Conservation (phyloP, 2,329 filamentous ascomycete species). For the Mycogone perniciosa region DNA sequence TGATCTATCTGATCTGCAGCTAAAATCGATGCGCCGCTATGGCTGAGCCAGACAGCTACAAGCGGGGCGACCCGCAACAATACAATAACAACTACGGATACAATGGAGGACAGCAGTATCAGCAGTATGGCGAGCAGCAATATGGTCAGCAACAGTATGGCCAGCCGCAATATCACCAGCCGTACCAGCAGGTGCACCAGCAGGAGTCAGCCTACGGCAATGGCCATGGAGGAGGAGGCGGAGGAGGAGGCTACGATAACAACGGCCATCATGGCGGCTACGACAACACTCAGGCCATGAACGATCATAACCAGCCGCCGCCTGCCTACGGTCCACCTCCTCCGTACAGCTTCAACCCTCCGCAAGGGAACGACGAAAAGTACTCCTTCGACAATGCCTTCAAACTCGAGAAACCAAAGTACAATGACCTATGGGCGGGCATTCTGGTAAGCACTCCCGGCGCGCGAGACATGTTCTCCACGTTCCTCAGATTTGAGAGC, state of each 20-base stretch:
- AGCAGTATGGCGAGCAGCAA: no score
- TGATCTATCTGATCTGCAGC: no score
- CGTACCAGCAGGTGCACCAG: constrained; percentile 5
- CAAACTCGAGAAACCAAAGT: constrained; percentile 76
- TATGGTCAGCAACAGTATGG: constrained; percentile 10
- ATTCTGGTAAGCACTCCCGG: constrained; percentile 52
- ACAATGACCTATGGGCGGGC: constrained; percentile 84
- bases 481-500: no score
- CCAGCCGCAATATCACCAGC: constrained; percentile 6
- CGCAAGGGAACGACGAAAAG: constrained; percentile 39
- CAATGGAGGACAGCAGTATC: no score
- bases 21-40: no score
- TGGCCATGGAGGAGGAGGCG: constrained; percentile 8
- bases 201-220: constrained; percentile 12
- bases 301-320: constrained; percentile 19
- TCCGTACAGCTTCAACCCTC: constrained; percentile 31
- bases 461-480: neutral
- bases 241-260: constrained; percentile 16
- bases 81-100: no score
- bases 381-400: constrained; percentile 72
- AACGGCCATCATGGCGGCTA: constrained; percentile 17
- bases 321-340: constrained; percentile 24
- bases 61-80: no score
- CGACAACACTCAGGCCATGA: constrained; percentile 16
- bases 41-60: no score